These are phyloP conservation scores for Trypanosomatidae sp. DNA, from an alignment of 208 protist species.

Conservation along the genomic window DNA sequence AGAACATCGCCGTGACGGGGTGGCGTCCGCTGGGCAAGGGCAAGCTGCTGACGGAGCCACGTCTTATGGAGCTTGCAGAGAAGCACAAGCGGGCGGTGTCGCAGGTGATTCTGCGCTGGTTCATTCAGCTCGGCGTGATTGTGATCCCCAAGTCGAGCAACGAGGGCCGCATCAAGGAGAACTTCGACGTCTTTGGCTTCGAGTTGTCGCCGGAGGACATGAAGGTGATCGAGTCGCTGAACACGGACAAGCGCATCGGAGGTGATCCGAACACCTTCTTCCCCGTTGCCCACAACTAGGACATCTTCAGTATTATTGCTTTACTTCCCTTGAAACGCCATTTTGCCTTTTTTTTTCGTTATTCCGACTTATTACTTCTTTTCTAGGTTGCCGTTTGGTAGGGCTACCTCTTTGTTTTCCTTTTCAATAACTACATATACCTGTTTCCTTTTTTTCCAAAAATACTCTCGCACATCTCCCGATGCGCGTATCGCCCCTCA, in stretches of 20 bases:
- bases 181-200: constrained; percentile 90
- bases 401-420: too few species aligned
- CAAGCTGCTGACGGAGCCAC: constrained; percentile 41
- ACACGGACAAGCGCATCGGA: constrained; percentile 47
- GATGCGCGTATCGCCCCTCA: too few species aligned
- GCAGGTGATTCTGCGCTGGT: constrained; percentile 80
- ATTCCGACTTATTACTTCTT: too few species aligned
- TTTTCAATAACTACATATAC: too few species aligned
- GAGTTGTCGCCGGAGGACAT: constrained; percentile 73
- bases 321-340: too few species aligned
- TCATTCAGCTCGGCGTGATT: constrained; percentile 63
- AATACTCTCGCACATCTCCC: too few species aligned
- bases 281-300: constrained; percentile 10
- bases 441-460: too few species aligned
- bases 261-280: constrained; percentile 53
- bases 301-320: neutral
- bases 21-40: constrained; percentile 85
- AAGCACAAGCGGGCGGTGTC: too few species aligned
- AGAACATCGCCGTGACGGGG: constrained; percentile 78
- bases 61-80: constrained; percentile 33
- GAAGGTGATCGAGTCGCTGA: constrained; percentile 44
- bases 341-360: too few species aligned
- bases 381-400: too few species aligned
- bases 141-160: constrained; percentile 88
- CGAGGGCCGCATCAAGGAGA: constrained; percentile 81